Evolutionary conservation across 768 basidiomycete genomes (phyloP), one percentile per base, ranked within the genome.

Genomic region (Tricholoma saponaceum): DNA sequence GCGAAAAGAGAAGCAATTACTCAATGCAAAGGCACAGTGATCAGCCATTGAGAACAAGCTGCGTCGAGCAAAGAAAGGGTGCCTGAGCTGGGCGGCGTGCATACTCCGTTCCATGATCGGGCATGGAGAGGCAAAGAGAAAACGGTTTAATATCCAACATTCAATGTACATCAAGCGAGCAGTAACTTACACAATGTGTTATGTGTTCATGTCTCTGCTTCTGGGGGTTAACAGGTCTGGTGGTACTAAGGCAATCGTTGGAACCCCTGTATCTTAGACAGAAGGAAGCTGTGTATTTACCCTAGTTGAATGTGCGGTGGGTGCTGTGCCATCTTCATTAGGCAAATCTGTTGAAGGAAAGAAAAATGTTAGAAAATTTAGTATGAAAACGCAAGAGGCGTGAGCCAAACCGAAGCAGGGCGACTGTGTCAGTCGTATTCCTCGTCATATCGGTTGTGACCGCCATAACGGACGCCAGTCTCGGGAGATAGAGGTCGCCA

Each of bases 361-460:
- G 8, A 28, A 12, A 30, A 9, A 30, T 18, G 9, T 50, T n/a
- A 50, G 47, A 28, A 26, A 5, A 50, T 30, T 28, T 8, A 50
- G 16, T n/a, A 12, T 13, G 41, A 12, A 16, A 8, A 3, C 9
- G 4, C 28, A 50, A 47, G 12, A 4, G 14, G 16, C 6, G 28
- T 9, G 26, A 50, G 47, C 47, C 47, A 28, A 46, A 50, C 44
- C 44, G 2, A 20, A 20, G 20, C 3, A 5, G 22, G 16, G 13
- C 18, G 6, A 54, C 39, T 16, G 33, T 14, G 16, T 71, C 56
- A 72, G 64, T 72, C 75, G 62, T 74, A 76, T 67, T 75, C 74
- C 62, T 76, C 72, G 52, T 75, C 74, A 52, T 75, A 77, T 57
- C 62, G 59, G 30, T 37, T 60, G 35, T 60, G 50, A 18, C 47